phyloP scores from a whole-genome alignment of 768 basidiomycete genomes.

The Lanmaoa rubissima region DNA sequence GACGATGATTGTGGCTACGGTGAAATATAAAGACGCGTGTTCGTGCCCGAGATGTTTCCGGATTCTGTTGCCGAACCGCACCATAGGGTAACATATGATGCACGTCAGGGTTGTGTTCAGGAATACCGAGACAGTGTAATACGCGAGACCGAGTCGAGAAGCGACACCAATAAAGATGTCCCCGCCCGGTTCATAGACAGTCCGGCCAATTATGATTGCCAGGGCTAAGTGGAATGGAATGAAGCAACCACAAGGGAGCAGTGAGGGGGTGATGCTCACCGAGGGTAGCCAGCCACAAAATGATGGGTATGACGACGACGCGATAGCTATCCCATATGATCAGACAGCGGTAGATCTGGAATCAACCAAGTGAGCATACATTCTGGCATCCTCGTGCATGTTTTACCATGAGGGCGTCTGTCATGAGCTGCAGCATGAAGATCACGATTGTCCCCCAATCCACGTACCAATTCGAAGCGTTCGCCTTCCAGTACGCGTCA shows the following conservation, averaged over 20 bases:
- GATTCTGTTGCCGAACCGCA: constrained; percentile 6
- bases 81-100: constrained; percentile 22
- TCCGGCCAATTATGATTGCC: too few relatives aligned
- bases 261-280: constrained; percentile 6
- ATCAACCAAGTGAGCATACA: constrained; percentile 1
- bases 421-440: constrained; percentile 34
- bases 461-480: constrained; percentile 28
- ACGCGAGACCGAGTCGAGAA: constrained; percentile 13
- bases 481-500: constrained; percentile 26
- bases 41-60: constrained; percentile 15
- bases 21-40: constrained; percentile 18
- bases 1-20: constrained; percentile 11
- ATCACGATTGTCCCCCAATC: constrained; percentile 26
- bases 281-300: constrained; percentile 25
- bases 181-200: too few relatives aligned
- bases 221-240: neutral
- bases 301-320: constrained; percentile 11
- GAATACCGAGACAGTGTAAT: constrained; percentile 13
- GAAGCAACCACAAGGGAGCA: neutral
- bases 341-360: constrained; percentile 42
- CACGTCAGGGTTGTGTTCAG: constrained; percentile 19
- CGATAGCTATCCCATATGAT: constrained; percentile 31
- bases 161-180: constrained; percentile 17
- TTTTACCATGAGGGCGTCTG: constrained; percentile 31
- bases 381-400: neutral